These are phyloP conservation scores for Fonticula alba DNA, from an alignment of 78 protist species.

Conservation along the genomic window DNA sequence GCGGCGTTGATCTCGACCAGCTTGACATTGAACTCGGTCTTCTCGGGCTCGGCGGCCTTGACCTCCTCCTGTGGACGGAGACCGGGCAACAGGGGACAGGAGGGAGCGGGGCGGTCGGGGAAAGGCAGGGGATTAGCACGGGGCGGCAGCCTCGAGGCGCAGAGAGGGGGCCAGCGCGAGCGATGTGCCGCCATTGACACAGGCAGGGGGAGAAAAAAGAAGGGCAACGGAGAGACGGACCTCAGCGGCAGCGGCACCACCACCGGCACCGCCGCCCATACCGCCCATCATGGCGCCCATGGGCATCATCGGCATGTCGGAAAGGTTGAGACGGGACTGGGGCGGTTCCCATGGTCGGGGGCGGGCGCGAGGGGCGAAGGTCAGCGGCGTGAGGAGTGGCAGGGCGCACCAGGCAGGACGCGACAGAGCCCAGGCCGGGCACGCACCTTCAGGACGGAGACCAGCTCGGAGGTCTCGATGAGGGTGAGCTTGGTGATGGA, in stretches of 20 bases:
- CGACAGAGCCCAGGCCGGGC: background rate
- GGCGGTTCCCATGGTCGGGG: background rate
- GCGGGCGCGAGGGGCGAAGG: background rate
- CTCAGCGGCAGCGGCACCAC: background rate
- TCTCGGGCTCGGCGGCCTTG: slow-evolving; percentile 1
- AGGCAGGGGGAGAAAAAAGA: background rate
- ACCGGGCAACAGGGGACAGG: no score
- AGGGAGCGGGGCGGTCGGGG: no score
- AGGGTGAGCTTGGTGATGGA: background rate
- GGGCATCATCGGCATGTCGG: background rate
- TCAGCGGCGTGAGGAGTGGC: background rate
- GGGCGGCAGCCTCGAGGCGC: no score
- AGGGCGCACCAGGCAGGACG: background rate
- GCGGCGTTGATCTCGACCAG: slow-evolving; percentile 1
- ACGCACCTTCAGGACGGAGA: background rate
- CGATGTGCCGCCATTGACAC: background rate
- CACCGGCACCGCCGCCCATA: background rate
- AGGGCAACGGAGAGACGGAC: background rate
- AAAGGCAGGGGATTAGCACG: no score
- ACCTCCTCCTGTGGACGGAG: background rate
- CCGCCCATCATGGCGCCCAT: background rate
- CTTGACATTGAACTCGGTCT: slow-evolving; percentile 7
- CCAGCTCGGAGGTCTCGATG: background rate
- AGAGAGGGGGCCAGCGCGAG: background rate
- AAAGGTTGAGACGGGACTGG: background rate